phyloP scores from a whole-genome alignment of 129 eudicot genomes.

The Centaurea solstitialis region DNA sequence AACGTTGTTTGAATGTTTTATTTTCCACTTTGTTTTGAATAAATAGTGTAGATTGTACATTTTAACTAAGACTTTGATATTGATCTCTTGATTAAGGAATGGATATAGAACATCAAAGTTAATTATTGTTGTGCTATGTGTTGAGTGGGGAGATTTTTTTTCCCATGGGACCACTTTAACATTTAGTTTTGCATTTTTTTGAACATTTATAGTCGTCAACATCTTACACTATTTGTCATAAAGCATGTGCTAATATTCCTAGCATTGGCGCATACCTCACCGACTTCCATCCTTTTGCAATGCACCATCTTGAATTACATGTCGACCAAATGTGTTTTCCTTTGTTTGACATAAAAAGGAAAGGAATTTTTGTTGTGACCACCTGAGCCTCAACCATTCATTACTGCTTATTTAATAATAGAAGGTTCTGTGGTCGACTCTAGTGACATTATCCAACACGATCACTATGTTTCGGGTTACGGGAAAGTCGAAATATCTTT shows the following conservation, averaged over 20 bases:
- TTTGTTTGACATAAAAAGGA: neutral
- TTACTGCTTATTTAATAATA: neutral
- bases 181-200: neutral
- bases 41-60: neutral
- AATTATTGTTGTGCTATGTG: neutral
- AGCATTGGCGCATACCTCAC: neutral
- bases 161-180: neutral
- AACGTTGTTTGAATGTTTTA: neutral
- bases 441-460: neutral
- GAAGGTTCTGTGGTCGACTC: neutral
- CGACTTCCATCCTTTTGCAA: neutral
- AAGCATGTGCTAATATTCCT: neutral
- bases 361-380: neutral
- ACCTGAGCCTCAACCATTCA: neutral
- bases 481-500: neutral
- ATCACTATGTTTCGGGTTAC: neutral
- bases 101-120: no score
- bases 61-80: neutral
- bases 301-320: neutral
- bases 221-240: neutral
- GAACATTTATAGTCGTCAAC: neutral
- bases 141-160: neutral
- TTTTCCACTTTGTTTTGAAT: no score
- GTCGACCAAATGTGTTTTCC: neutral
- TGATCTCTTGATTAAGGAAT: neutral